Percentiles rank a stretch among this genome's conserved stretches.
These are phyloP conservation scores for Cyphellophora europaea DNA, from an alignment of 2,329 filamentous ascomycete genomes.

Conservation along the genomic window DNA sequence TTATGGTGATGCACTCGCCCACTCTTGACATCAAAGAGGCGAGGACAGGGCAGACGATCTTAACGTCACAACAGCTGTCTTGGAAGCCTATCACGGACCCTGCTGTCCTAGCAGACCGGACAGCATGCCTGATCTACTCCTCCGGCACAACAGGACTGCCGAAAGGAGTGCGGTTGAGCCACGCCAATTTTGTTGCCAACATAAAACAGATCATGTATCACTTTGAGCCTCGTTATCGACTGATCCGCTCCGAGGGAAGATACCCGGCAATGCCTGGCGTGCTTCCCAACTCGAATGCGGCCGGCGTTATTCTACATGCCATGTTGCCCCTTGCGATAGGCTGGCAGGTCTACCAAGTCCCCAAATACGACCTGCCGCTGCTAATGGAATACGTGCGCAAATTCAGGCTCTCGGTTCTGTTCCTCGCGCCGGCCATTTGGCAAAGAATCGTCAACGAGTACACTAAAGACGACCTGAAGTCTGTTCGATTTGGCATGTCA, in stretches of 20 bases:
- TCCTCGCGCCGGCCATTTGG: conserved; percentile 12
- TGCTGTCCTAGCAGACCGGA: conserved; percentile 36
- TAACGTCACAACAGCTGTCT: conserved; percentile 30
- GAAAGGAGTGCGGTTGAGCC: conserved; percentile 39
- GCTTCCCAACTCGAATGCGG: conserved; percentile 11
- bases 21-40: conserved; percentile 15
- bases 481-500: conserved; percentile 10
- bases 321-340: conserved; percentile 11
- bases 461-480: conserved; percentile 6
- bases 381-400: conserved; percentile 4
- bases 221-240: conserved; percentile 8
- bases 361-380: conserved; percentile 11
- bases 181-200: conserved; percentile 11
- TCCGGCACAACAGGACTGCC: conserved; percentile 68
- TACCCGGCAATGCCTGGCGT: conserved; percentile 12
- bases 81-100: conserved; percentile 48
- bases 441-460: conserved; percentile 11
- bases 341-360: conserved; percentile 12
- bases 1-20: conserved; percentile 39
- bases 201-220: conserved; percentile 11
- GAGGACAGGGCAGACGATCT: conserved; percentile 21
- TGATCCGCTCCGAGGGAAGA: conserved; percentile 7
- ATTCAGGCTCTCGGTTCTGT: conserved; percentile 9
- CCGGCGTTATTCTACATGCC: conserved; percentile 10
- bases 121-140: conserved; percentile 63